Percentiles rank a stretch among this genome's conserved stretches.
Conservation (phyloP, 2,329 filamentous ascomycete species). For the Pseudohalonectria lignicola region DNA sequence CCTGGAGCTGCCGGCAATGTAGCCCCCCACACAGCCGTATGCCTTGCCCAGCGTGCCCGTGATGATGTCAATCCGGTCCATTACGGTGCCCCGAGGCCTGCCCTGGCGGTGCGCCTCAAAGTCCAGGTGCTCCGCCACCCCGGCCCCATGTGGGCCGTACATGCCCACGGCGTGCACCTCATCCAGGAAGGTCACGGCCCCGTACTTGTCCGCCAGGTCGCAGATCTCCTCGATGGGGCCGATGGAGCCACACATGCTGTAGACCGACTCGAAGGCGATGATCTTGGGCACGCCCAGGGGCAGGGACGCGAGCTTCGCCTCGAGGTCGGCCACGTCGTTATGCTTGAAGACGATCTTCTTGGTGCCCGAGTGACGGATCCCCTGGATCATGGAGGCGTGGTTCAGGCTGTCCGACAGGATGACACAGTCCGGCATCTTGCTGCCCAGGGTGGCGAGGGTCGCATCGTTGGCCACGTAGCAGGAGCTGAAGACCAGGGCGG, state of each 20-base stretch:
- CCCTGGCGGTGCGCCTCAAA: constrained; percentile 76
- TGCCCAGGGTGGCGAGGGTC: constrained; percentile 90
- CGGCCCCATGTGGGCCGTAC: constrained; percentile 93
- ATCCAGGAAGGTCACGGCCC: constrained; percentile 92
- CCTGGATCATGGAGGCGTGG: constrained; percentile 98
- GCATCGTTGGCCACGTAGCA: constrained; percentile 99
- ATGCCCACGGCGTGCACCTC: constrained; percentile 99
- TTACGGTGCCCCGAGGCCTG: constrained; percentile 67
- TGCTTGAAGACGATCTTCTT: constrained; percentile 99
- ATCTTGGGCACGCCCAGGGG: constrained; percentile 86
- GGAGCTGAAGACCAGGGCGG: constrained; percentile 88
- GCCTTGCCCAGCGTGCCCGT: constrained; percentile 96
- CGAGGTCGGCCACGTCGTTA: constrained; percentile 88
- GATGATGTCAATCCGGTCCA: constrained; percentile 96
- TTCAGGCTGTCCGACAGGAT: constrained; percentile 97
- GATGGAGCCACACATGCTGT: constrained; percentile 98
- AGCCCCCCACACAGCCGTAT: constrained; percentile 94
- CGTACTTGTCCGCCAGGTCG: constrained; percentile 94
- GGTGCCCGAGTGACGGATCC: constrained; percentile 92
- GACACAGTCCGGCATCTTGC: constrained; percentile 91
- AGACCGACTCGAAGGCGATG: constrained; percentile 96
- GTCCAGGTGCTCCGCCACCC: constrained; percentile 94
- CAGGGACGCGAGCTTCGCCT: constrained; percentile 82
- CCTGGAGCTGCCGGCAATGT: constrained; percentile 82
- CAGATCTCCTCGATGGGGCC: constrained; percentile 94